Evolutionary conservation across 805 yeast genomes (phyloP), one percentile per base, ranked within the genome.

Genomic region (Saturnispora hagleri): DNA sequence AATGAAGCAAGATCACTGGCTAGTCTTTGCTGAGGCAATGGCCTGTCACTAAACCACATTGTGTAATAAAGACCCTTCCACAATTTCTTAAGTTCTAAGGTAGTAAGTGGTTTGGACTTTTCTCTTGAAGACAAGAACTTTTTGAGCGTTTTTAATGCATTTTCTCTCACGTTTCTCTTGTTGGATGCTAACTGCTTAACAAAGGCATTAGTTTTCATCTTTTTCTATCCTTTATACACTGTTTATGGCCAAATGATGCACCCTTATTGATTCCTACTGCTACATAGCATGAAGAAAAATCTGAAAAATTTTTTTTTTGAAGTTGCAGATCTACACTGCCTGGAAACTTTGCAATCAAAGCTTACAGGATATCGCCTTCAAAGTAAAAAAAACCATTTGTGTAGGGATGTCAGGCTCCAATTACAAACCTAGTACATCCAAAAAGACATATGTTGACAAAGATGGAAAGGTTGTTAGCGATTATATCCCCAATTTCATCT

Each of bases 31-130:
- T 93, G 99, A 24, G 96, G 93, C 60, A 85, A 75, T 27, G 97
- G 96, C 63, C 90, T 80, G 67, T 93, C 99, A 64, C 95, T 79
- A 70, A 85, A 89, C 98, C 99, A 93, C 96, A 93, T 88, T 10
- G 96, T 80, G 64, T 75, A 93, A 68, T 84, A 93, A 41, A 93
- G 74, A n/a, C 98, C 99, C 69, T 87, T 89, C 97, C 99, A 93
- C 54, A 93, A 71, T 65, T 91, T 90, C 58, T 86, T 86, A 56
- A 81, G 73, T 50, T 89, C 93, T 40, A 77, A 62, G 46, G 64
- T 69, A 5, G 73, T 61, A 40, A 81, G 66, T 38, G 76, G 70
- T 28, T 62, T 68, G 31, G 73, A 64, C 27, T 74, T 69, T 1
- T 75, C 63, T 51, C 73, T 65, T 18, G 76, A 68, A 2, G 75